Evolutionary conservation across 78 protist species (phyloP).

Genomic region (Pelomyxa schiedti): DNA sequence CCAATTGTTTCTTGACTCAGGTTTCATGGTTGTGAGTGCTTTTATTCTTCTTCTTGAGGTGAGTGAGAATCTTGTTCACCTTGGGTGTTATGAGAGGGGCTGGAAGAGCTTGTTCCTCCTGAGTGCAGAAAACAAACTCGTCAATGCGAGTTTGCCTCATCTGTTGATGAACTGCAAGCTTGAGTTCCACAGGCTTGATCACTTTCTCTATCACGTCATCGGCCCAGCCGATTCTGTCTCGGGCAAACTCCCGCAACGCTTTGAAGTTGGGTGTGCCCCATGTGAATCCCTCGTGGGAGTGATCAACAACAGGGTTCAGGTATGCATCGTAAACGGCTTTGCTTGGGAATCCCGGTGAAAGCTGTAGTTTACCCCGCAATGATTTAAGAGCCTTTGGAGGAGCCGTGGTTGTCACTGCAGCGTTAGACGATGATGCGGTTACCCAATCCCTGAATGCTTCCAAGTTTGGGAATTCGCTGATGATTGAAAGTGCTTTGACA

Average conservation of each 20-base stretch:
- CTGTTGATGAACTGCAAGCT: too few relatives aligned
- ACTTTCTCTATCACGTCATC: not conserved
- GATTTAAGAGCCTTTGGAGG: not conserved
- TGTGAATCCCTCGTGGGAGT: not conserved
- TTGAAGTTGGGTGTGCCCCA: conserved; percentile 1
- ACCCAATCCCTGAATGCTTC: not conserved
- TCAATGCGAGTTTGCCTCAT: too few relatives aligned
- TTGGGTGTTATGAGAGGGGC: too few relatives aligned
- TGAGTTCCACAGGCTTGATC: conserved; percentile 2
- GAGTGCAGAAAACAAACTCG: too few relatives aligned
- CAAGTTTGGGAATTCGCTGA: conserved; percentile 2
- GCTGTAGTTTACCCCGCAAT: not conserved
- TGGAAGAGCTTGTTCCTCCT: too few relatives aligned
- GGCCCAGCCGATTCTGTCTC: conserved; percentile 4
- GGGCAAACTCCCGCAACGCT: not conserved
- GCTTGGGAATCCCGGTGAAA: not conserved
- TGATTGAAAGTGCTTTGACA: conserved; percentile 20
- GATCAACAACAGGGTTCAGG: not conserved
- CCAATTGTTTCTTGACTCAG: too few relatives aligned
- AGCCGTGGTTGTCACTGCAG: not conserved
- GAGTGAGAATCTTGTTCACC: too few relatives aligned
- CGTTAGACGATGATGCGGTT: not conserved
- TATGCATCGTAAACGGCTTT: not conserved
- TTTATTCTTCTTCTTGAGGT: too few relatives aligned
- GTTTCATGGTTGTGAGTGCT: too few relatives aligned